phyloP scores from a whole-genome alignment of 805 yeast genomes.

The Myxozyma neotropica region DNA sequence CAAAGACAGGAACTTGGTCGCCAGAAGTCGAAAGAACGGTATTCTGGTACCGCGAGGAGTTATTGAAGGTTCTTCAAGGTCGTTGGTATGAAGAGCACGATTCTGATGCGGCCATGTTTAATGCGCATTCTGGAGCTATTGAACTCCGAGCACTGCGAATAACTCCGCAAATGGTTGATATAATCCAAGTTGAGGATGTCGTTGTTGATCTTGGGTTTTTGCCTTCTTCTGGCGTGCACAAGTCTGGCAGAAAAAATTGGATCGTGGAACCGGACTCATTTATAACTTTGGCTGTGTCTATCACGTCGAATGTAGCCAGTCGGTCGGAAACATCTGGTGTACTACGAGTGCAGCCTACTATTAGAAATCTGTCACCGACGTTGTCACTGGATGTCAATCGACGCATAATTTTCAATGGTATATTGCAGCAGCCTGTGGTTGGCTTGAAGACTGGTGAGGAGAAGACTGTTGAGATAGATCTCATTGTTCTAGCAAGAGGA shows the following conservation, averaged over 20 bases:
- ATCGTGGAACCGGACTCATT: slow-evolving; percentile 18
- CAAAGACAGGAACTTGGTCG: slow-evolving; percentile 3
- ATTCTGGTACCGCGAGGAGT: slow-evolving; percentile 79
- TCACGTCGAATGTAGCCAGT: not conserved
- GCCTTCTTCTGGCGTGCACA: not conserved
- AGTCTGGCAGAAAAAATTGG: slow-evolving; percentile 25
- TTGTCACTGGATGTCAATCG: slow-evolving; percentile 50
- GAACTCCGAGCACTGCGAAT: slow-evolving; percentile 70
- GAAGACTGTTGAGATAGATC: slow-evolving; percentile 52
- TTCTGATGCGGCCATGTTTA: not conserved
- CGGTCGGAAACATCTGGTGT: slow-evolving; percentile 9
- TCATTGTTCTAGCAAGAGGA: slow-evolving; percentile 72
- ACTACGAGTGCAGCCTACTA: slow-evolving; percentile 27
- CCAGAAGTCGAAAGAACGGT: slow-evolving; percentile 45
- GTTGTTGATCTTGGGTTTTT: slow-evolving; percentile 39
- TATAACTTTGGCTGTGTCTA: slow-evolving; percentile 8
- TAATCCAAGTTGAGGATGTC: slow-evolving; percentile 55
- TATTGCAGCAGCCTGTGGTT: slow-evolving; percentile 57
- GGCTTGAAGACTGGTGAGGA: slow-evolving; percentile 50
- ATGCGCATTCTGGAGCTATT: slow-evolving; percentile 52
- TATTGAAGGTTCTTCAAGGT: slow-evolving; percentile 64
- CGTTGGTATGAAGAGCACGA: slow-evolving; percentile 53
- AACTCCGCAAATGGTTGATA: slow-evolving; percentile 60
- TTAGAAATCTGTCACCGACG: slow-evolving; percentile 21
- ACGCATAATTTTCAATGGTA: slow-evolving; percentile 71